These are phyloP conservation scores for Triticum monococcum DNA, from an alignment of 176 grass and related monocot genomes.

Conservation along the genomic window DNA sequence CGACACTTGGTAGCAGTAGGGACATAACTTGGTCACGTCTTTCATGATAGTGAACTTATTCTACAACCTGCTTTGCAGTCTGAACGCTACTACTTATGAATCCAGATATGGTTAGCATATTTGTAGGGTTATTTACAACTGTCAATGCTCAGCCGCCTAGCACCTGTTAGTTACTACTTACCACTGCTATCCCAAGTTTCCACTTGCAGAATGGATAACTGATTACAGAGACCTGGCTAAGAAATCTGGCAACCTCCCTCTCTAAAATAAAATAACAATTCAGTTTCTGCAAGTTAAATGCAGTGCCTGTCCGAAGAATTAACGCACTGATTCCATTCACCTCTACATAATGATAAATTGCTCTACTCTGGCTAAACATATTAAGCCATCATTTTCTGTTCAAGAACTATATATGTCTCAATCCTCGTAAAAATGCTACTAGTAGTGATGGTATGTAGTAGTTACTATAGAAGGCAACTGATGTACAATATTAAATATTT, in stretches of 20 bases:
- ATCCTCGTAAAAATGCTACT: background rate
- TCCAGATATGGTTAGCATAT: background rate
- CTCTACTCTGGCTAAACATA: background rate
- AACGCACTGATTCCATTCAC: background rate
- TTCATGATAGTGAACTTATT: background rate
- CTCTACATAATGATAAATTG: background rate
- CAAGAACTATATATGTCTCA: background rate
- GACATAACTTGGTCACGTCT: too few relatives aligned
- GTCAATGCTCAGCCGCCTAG: background rate
- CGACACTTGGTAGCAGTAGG: background rate
- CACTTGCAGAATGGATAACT: too few relatives aligned
- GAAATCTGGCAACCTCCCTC: background rate
- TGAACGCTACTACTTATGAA: background rate
- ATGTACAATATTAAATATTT: too few relatives aligned
- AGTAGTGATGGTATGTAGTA: background rate
- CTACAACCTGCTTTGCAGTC: background rate
- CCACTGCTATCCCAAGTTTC: too few relatives aligned
- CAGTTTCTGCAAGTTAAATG: constrained; percentile 17
- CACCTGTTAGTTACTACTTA: too few relatives aligned
- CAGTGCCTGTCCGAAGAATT: background rate
- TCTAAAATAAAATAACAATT: background rate
- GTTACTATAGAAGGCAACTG: background rate
- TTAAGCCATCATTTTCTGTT: background rate
- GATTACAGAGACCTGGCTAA: background rate
- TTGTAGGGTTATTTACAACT: background rate